Conservation (phyloP, 208 protist genomes). For the Plasmodiophora brassicae region DNA sequence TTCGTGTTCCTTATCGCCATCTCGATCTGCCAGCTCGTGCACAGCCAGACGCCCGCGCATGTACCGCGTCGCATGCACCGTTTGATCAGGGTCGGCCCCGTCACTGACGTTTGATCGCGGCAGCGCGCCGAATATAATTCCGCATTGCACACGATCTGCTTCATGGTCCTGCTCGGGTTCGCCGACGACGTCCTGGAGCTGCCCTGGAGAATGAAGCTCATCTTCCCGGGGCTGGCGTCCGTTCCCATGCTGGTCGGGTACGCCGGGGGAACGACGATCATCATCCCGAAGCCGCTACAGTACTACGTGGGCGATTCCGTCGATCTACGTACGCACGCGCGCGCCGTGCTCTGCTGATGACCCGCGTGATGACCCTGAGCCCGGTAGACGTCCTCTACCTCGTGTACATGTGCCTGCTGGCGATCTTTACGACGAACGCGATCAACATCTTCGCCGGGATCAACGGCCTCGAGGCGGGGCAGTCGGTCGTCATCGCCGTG, state of each 20-base stretch:
- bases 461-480: slow-evolving; percentile 88
- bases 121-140: slow-evolving; percentile 30
- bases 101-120: not conserved
- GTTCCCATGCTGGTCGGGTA: slow-evolving; percentile 84
- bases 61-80: not conserved
- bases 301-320: not conserved
- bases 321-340: slow-evolving; percentile 2
- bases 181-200: slow-evolving; percentile 98
- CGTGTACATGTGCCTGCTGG: slow-evolving; percentile 86
- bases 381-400: slow-evolving; percentile 79
- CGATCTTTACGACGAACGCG: slow-evolving; percentile 97
- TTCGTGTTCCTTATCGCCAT: slow-evolving; percentile 64
- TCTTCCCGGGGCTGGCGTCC: slow-evolving; percentile 87
- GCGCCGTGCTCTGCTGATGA: too few relatives aligned
- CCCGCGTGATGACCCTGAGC: not conserved
- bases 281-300: slow-evolving; percentile 32
- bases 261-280: slow-evolving; percentile 49
- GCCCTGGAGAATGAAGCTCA: slow-evolving; percentile 91
- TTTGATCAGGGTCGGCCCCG: not conserved
- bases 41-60: not conserved
- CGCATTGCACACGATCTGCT: slow-evolving; percentile 84
- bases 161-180: slow-evolving; percentile 97
- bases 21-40: slow-evolving; percentile 52
- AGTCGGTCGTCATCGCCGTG: slow-evolving; percentile 86
- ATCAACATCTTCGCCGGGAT: slow-evolving; percentile 99